Base-by-base conservation (phyloP, 768 basidiomycete genomes). In the Pisolithus albus region DNA sequence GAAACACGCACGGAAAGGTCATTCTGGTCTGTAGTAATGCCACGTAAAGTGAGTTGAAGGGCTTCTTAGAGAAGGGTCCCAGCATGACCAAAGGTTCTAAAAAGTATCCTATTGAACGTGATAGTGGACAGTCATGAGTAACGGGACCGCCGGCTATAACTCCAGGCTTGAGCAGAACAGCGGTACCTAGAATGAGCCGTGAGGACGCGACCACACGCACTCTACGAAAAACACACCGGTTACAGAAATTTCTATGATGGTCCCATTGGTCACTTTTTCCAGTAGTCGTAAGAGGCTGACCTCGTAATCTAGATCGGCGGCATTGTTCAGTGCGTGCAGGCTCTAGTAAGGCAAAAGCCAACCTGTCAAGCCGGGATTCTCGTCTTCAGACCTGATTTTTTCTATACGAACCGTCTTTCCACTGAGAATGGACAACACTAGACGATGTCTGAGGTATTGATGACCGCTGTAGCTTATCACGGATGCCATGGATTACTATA, bases 281-380 rank as follows among this genome's bases (percentile, higher is more conserved):
- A 97, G 61, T 15, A 98, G 70, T 43, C 95, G 76, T 40, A 99
- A 68, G 23, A 97, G 75, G 61, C 88, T 93, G 45, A 95, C 82
- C 73, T 99, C 96, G 68, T 85, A 95, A 67, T 98, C 94, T 91
- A 60, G 9, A 49, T 26, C 30, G 8, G 48, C 23, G 46, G 9
- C 30, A 51, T 37, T 8, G n/a, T 4, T 41, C 52, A 26, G 26
- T 41, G 44, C 43, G 47, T 54, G 46, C 42, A 43, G 19, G 9
- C 11, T 40, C 19, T 30, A n/a, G n/a, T 19, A 28, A 23, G 32
- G 49, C 40, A 46, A 42, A 37, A 34, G 51, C 72, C 43, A 52
- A 92, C 91, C 92, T 79, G 83, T 74, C n/a, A 99, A 70, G 65
- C 96, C 96, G 23, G 95, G 94, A 66, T 98, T 88, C 61, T 92